Base-by-base conservation (phyloP, 1,284 basidiomycete species). In the Peniophora sp. region DNA sequence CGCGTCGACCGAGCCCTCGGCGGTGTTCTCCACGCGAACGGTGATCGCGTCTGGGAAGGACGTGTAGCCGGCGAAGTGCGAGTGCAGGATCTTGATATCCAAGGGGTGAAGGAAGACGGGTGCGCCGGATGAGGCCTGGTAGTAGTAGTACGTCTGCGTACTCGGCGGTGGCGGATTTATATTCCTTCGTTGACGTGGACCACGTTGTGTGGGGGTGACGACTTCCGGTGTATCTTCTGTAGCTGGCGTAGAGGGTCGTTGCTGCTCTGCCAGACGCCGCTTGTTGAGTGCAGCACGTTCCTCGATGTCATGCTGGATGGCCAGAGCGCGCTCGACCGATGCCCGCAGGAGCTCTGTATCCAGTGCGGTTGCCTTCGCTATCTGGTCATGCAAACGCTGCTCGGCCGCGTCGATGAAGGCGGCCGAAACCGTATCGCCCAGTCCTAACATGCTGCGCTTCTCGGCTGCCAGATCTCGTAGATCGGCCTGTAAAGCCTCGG, bases 91-190 rank as follows among this genome's bases (percentile, higher is more conserved):
- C 68, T 88, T 89, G 68, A 96, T 97, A 65, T 99, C 96, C 37
- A 99, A 78, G 2, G 96, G 95, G 62, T 97, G 93, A 14, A 99
- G 79, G 72, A 90, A 99, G 59, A 98, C 79, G 17, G 92, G 89
- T 54, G 92, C 78, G 15, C 96, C 97, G 2, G 91, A 91, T 0
- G 92, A 84, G 11, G 93, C 90, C 68, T 99, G 97, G 67, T 97
- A 99, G 68, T 92, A 99, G 62, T 89, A 92, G 68, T 97, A 98
- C 11, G 85, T 85, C 18, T 85, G 86, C 2, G 85, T 83, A 2
- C 85, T 83, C 12, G 85, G 86, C 10, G 88, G 85, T 1, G 88
- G 86, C 2, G 89, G 88, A 58, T 92, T 91, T 55, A 91, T 64
- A 61, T 91, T 92, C 52, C 80, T 75, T 18, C 86, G 78, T 49